Evolutionary conservation across 2,329 filamentous ascomycete genomes (phyloP).

Genomic region (Xylaria digitata): DNA sequence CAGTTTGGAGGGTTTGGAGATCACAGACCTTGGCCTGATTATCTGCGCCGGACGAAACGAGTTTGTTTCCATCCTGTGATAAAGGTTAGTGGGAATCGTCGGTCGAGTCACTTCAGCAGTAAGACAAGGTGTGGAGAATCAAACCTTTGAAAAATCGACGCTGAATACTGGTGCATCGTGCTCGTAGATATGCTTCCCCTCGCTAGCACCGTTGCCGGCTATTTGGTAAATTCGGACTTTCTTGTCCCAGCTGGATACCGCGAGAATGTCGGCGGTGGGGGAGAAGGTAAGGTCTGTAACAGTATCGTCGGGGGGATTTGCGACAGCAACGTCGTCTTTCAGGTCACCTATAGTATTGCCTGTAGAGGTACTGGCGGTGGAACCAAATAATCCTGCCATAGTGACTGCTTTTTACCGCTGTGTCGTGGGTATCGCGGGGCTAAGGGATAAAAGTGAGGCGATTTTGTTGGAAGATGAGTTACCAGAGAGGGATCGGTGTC

Average conservation of each 20-base stretch:
- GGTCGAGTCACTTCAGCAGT: not conserved
- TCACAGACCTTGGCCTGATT: slow-evolving; percentile 92
- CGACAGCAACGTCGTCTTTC: slow-evolving; percentile 85
- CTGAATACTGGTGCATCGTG: slow-evolving; percentile 87
- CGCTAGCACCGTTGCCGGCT: slow-evolving; percentile 77
- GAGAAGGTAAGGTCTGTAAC: slow-evolving; percentile 87
- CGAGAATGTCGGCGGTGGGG: slow-evolving; percentile 76
- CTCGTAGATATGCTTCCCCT: slow-evolving; percentile 87
- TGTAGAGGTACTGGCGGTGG: slow-evolving; percentile 64
- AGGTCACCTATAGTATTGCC: slow-evolving; percentile 82
- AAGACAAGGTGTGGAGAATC: slow-evolving; percentile 44
- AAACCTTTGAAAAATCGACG: slow-evolving; percentile 88
- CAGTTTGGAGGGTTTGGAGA: slow-evolving; percentile 72
- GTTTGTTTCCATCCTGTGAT: slow-evolving; percentile 84
- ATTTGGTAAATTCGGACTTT: slow-evolving; percentile 98
- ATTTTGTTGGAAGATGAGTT: not conserved
- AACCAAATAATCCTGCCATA: slow-evolving; percentile 74
- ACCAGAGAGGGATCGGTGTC: slow-evolving; percentile 6
- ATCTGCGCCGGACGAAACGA: slow-evolving; percentile 89
- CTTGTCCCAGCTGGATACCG: slow-evolving; percentile 96
- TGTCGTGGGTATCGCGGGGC: not conserved
- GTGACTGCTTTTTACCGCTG: slow-evolving; percentile 35
- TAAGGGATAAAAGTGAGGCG: not conserved
- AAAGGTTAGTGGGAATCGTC: slow-evolving; percentile 2
- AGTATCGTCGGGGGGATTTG: slow-evolving; percentile 84